phyloP scores from a whole-genome alignment of 2,329 filamentous ascomycete genomes.

The Raffaelea albimanens region DNA sequence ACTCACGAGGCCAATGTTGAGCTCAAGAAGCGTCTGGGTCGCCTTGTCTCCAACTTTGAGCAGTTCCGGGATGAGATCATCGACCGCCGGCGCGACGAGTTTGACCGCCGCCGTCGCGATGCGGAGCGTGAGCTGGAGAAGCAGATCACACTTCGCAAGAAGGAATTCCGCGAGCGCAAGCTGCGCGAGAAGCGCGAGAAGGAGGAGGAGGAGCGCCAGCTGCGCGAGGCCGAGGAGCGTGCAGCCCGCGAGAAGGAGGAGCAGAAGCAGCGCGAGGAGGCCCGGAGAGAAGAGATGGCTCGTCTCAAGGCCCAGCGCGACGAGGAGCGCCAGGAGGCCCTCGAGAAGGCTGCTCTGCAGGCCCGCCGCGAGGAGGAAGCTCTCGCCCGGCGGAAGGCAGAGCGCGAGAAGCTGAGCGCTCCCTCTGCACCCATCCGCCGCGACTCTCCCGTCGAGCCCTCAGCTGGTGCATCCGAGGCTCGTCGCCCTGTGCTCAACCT shows the following conservation, averaged over 20 bases:
- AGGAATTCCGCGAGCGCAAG: slow-evolving; percentile 77
- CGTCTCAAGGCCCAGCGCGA: slow-evolving; percentile 58
- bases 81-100: slow-evolving; percentile 84
- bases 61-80: slow-evolving; percentile 73
- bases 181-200: slow-evolving; percentile 74
- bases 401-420: slow-evolving; percentile 39
- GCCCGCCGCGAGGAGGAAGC: slow-evolving; percentile 82
- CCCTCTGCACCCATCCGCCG: slow-evolving; percentile 8
- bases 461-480: slow-evolving; percentile 30
- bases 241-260: slow-evolving; percentile 76
- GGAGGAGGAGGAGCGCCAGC: slow-evolving; percentile 72
- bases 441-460: not conserved
- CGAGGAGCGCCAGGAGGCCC: slow-evolving; percentile 56
- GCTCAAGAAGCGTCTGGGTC: slow-evolving; percentile 83
- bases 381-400: slow-evolving; percentile 61
- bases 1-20: slow-evolving; percentile 91
- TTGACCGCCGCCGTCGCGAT: slow-evolving; percentile 84
- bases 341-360: slow-evolving; percentile 60
- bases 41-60: slow-evolving; percentile 79
- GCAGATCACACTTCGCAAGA: slow-evolving; percentile 79
- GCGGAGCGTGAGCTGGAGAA: slow-evolving; percentile 90
- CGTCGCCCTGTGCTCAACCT: slow-evolving; percentile 55
- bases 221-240: slow-evolving; percentile 79
- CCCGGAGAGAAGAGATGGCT: slow-evolving; percentile 61
- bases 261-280: slow-evolving; percentile 68